Percentiles rank a stretch among this genome's conserved stretches.
These are phyloP conservation scores for Achlya hypogyna DNA, from an alignment of 352 stramenopile genomes.

Conservation along the genomic window DNA sequence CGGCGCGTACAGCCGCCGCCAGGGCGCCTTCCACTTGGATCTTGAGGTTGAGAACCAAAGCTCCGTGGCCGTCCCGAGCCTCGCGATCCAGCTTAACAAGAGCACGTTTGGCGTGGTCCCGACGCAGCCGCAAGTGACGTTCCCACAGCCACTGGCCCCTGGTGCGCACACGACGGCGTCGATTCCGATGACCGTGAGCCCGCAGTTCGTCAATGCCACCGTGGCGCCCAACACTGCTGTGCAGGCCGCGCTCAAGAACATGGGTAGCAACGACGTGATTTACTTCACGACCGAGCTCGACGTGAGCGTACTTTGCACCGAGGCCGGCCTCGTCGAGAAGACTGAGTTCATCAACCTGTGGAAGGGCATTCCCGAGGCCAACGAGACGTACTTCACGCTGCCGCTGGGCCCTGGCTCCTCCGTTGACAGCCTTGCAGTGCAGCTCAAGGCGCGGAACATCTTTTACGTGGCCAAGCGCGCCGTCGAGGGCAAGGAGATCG, in stretches of 20 bases:
- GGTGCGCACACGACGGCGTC: slow-evolving; percentile 72
- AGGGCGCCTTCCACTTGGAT: slow-evolving; percentile 57
- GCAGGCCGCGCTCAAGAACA: slow-evolving; percentile 97
- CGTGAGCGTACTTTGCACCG: slow-evolving; percentile 83
- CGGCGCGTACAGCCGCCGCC: slow-evolving; percentile 53
- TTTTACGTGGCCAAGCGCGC: slow-evolving; percentile 92
- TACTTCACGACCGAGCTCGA: slow-evolving; percentile 94
- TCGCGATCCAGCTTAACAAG: slow-evolving; percentile 98
- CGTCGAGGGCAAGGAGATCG: slow-evolving; percentile 91
- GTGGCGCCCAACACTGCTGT: slow-evolving; percentile 74
- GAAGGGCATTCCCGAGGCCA: slow-evolving; percentile 93
- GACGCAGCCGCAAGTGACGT: slow-evolving; percentile 84
- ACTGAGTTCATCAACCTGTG: slow-evolving; percentile 91
- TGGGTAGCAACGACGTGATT: slow-evolving; percentile 87
- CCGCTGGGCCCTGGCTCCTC: slow-evolving; percentile 36
- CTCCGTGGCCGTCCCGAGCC: slow-evolving; percentile 68
- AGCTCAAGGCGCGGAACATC: slow-evolving; percentile 84
- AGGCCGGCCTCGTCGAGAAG: slow-evolving; percentile 84
- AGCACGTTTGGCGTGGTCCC: slow-evolving; percentile 94
- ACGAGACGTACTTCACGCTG: slow-evolving; percentile 91
- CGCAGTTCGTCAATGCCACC: slow-evolving; percentile 59
- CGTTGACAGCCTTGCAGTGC: slow-evolving; percentile 82
- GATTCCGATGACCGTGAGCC: slow-evolving; percentile 71
- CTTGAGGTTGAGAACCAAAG: slow-evolving; percentile 85
- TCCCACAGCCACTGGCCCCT: slow-evolving; percentile 45